Percentiles rank a stretch among this genome's conserved stretches.
Evolutionary conservation across 257 asterid species (phyloP).

Genomic region (Solanum gandarillasii): DNA sequence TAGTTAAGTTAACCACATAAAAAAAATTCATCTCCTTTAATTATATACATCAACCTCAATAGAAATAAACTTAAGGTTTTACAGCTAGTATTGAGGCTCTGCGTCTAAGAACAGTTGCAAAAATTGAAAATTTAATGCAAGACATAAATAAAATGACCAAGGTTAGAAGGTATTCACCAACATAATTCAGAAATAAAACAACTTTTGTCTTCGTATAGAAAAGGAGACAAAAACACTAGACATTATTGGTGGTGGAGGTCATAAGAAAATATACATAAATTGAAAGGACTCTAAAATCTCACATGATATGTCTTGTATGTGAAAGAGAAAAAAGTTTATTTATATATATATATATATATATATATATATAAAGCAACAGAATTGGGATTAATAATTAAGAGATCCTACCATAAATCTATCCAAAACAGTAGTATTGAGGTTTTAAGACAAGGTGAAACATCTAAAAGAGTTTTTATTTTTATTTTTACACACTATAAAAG

Average conservation of each 20-base stretch:
- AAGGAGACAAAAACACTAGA: background rate
- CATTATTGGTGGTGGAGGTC: conserved; percentile 6
- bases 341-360: too few species aligned
- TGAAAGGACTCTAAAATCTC: conserved; percentile 12
- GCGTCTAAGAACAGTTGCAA: background rate
- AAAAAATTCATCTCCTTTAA: background rate
- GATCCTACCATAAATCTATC: background rate
- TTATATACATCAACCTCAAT: background rate
- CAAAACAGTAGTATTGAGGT: background rate
- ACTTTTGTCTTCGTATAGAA: background rate
- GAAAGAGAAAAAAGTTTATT: background rate
- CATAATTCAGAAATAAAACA: background rate
- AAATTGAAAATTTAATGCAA: background rate
- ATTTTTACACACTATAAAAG: background rate
- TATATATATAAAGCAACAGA: background rate
- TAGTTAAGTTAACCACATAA: background rate
- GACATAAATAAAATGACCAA: background rate
- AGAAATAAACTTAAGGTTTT: background rate
- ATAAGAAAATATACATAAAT: conserved; percentile 9
- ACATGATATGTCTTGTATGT: conserved; percentile 18
- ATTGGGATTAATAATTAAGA: background rate
- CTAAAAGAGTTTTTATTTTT: too few species aligned
- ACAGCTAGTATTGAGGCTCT: background rate
- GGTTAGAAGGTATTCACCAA: background rate
- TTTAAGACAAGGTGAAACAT: background rate